phyloP scores from a whole-genome alignment of 1,284 basidiomycete genomes.

The Boletus sp. region DNA sequence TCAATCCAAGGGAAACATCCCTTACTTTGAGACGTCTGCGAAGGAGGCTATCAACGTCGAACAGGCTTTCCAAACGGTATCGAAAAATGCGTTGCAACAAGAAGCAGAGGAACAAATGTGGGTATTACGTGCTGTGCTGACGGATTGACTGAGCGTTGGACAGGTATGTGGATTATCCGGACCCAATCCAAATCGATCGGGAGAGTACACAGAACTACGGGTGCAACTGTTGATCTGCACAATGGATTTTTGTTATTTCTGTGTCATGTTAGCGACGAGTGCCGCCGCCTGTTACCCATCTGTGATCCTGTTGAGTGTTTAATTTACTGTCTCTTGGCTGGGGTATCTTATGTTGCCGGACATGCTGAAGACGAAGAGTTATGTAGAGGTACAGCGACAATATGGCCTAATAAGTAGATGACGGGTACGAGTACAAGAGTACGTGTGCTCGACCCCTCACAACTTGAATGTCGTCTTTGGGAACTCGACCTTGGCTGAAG shows the following conservation, averaged over 20 bases:
- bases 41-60: conserved; percentile 99
- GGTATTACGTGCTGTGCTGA: conserved; percentile 34
- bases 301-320: conserved; percentile 36
- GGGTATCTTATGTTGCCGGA: conserved; percentile 26
- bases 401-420: conserved; percentile 18
- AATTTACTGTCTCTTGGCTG: conserved; percentile 28
- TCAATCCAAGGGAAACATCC: conserved; percentile 99
- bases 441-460: conserved; percentile 27
- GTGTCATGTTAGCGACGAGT: conserved; percentile 27
- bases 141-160: conserved; percentile 15
- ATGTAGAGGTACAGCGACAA: conserved; percentile 14
- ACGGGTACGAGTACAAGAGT: conserved; percentile 27
- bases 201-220: conserved; percentile 91
- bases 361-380: conserved; percentile 9
- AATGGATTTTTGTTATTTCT: conserved; percentile 27
- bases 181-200: conserved; percentile 96
- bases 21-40: conserved; percentile 99
- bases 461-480: conserved; percentile 54
- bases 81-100: conserved; percentile 97
- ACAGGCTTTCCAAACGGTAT: conserved; percentile 99
- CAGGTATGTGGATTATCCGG: conserved; percentile 98
- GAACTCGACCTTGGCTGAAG: conserved; percentile 63
- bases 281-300: conserved; percentile 32
- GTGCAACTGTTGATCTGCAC: conserved; percentile 76
- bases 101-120: conserved; percentile 96